Evolutionary conservation across 2,329 filamentous ascomycete species (phyloP).

Genomic region (Colletotrichum musae): DNA sequence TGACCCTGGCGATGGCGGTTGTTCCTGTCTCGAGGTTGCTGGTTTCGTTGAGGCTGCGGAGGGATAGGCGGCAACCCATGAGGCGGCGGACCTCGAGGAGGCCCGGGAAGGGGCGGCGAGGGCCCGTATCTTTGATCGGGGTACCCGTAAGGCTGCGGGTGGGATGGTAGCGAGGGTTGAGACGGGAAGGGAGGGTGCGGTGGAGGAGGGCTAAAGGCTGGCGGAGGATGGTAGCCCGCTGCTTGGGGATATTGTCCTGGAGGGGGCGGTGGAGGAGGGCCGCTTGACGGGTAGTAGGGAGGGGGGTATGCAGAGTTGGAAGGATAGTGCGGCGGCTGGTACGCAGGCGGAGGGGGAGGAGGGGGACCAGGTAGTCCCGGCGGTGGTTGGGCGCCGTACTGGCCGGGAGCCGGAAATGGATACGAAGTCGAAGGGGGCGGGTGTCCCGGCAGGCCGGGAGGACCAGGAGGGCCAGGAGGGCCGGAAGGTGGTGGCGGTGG

Average conservation of each 20-base stretch:
- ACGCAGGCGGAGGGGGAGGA: conserved; percentile 40
- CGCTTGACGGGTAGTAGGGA: conserved; percentile 27
- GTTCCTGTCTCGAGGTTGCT: conserved; percentile 51
- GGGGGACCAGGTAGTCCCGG: conserved; percentile 42
- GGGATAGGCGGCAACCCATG: conserved; percentile 24
- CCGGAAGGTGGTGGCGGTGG: conserved; percentile 32
- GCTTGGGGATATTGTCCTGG: conserved; percentile 13
- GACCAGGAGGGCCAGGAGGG: conserved; percentile 27
- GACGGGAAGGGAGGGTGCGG: conserved; percentile 24
- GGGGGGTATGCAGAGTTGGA: conserved; percentile 20
- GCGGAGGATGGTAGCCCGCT: conserved; percentile 18
- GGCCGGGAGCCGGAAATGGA: conserved; percentile 46
- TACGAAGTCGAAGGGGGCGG: conserved; percentile 18
- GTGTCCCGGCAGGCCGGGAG: conserved; percentile 21
- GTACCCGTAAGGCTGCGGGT: conserved; percentile 18
- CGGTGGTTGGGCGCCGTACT: conserved; percentile 47
- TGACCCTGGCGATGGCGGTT: conserved; percentile 49
- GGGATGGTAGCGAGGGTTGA: conserved; percentile 17
- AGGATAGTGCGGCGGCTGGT: conserved; percentile 32
- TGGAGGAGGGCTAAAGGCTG: conserved; percentile 15
- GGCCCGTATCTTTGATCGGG: conserved; percentile 23
- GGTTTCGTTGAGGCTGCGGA: conserved; percentile 43
- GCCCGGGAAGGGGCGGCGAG: conserved; percentile 8
- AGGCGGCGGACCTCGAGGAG: not conserved
- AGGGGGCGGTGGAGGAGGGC: conserved; percentile 30